Evolutionary conservation across 192 early-diverging fungal species (phyloP).

Genomic region (Neocallimastix lanati): DNA sequence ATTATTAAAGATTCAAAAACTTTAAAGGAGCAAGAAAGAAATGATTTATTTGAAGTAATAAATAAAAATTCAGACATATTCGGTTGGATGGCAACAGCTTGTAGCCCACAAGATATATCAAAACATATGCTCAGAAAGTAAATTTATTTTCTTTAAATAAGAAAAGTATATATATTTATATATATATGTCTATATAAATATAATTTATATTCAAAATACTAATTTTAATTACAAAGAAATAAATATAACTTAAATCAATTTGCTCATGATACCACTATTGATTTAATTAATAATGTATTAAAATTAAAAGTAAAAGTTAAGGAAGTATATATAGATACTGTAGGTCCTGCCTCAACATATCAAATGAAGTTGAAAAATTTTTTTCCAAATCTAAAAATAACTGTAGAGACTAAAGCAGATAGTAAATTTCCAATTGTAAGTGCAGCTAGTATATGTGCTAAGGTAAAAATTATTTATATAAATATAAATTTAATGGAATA

Average conservation of each 20-base stretch:
- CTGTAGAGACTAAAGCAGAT: conserved; percentile 90
- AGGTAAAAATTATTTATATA: conserved; percentile 39
- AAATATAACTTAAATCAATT: conserved; percentile 85
- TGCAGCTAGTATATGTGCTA: conserved; percentile 90
- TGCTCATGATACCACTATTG: conserved; percentile 86
- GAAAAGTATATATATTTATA: background rate
- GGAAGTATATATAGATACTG: conserved; percentile 86
- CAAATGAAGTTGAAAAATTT: conserved; percentile 46
- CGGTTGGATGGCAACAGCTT: conserved; percentile 66
- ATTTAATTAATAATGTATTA: conserved; percentile 50
- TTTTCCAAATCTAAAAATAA: conserved; percentile 65
- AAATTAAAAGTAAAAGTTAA: conserved; percentile 41
- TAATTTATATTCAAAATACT: background rate
- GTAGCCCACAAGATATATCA: conserved; percentile 84
- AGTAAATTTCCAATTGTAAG: conserved; percentile 80
- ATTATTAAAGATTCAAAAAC: conserved; percentile 99
- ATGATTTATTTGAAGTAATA: conserved; percentile 43
- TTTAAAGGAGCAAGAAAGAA: conserved; percentile 56
- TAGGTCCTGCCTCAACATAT: conserved; percentile 79
- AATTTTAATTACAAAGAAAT: conserved; percentile 12
- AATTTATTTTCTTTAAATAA: background rate
- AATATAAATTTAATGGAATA: too few species aligned
- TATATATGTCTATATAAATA: background rate
- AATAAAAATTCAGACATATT: conserved; percentile 35
- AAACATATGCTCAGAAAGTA: conserved; percentile 70